Evolutionary conservation across 2,329 filamentous ascomycete genomes (phyloP), one percentile per base, ranked within the genome.

Genomic region (Capronia coronata): DNA sequence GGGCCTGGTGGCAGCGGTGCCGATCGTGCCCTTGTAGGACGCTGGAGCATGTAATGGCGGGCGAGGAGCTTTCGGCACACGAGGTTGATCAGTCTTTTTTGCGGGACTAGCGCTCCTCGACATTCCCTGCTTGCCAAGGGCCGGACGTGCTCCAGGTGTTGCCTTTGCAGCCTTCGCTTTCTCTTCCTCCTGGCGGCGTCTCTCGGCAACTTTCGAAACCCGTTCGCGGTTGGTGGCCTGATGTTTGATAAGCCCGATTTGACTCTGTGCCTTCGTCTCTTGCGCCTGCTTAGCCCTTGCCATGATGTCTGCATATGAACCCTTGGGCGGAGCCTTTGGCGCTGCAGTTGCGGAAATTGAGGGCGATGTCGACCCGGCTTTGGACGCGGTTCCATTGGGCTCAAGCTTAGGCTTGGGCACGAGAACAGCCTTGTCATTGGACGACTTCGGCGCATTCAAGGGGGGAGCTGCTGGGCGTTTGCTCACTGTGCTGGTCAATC

Each of bases 271-370:
- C 70, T 55, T 71, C 68, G 43, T 35, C 43, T 53, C 50, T 42
- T 69, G 65, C 27, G 74, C 67, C 60, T 71, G 72, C 48, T 72
- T 71, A 42, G 75, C 75, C 61, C 81, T 77, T 38, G 80, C 80
- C 58, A 83, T 72, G 37, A 82, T 71, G 43, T 79, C 78, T 37
- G 78, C 74, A 63, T 76, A 84, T 1, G 76, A 78, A 22, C 77
- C 76, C 59, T 77, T 77, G 4, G 76, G 75, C 9, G 63, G 52
- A 21, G 27, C 44, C 43, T 57, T 56, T 3, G 49, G n/a, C 29
- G 47, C 23, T n/a, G 50, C 11, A n/a, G 38, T 48, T 11, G 52
- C 53, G 19, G 51, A 35, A 18, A 51, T 49, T 8, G 37, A 43
- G 10, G 56, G 51, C 22, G 53, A 44, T 27, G 40, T 49, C 21